A percentile compares a stretch with the other conserved stretches of the same genome.
Conservation (phyloP, 306 rosid species). For the Pueraria montana region DNA sequence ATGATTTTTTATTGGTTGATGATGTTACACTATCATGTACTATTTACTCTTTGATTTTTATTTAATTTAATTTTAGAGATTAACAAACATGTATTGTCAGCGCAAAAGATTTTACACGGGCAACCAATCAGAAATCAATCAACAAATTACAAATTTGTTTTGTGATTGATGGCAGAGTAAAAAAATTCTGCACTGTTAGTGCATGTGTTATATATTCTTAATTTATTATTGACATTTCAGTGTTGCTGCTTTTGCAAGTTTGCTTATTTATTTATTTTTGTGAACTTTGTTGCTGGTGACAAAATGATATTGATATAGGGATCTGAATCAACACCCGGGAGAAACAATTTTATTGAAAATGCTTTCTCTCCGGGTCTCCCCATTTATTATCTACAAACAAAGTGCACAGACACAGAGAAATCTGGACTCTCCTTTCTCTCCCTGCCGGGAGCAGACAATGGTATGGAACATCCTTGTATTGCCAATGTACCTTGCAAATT, state of each 20-base stretch:
- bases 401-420: constrained; percentile 54
- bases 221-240: not conserved
- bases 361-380: constrained; percentile 68
- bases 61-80: not conserved
- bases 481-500: constrained; percentile 27
- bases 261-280: not conserved
- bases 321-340: constrained; percentile 52
- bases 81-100: not conserved
- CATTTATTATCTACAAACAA: constrained; percentile 63
- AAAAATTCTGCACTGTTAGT: too few relatives aligned
- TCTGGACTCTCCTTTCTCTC: constrained; percentile 50
- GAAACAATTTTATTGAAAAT: constrained; percentile 63
- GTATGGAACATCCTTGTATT: constrained; percentile 51
- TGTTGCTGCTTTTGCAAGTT: not conserved
- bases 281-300: constrained; percentile 30
- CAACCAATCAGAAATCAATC: too few relatives aligned
- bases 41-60: not conserved
- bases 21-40: not conserved
- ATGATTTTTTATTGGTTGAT: not conserved
- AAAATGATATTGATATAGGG: constrained; percentile 67
- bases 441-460: constrained; percentile 43
- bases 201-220: not conserved
- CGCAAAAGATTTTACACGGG: not conserved
- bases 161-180: not conserved
- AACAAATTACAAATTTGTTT: too few relatives aligned